Evolutionary conservation across 2,329 filamentous ascomycete species (phyloP).

Genomic region (Exophiala spinifera): DNA sequence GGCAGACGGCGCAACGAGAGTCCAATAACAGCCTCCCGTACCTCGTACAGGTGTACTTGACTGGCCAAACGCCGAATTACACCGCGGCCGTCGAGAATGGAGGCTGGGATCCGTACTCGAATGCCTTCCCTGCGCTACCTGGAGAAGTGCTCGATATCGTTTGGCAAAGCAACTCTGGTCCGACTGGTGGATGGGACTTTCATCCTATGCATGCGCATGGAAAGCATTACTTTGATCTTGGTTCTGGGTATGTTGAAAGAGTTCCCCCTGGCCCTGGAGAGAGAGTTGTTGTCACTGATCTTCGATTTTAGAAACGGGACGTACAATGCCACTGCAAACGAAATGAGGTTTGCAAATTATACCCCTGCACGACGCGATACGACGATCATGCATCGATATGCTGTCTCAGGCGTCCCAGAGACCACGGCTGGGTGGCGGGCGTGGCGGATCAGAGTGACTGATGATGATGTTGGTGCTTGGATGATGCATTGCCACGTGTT

Average conservation of each 20-base stretch:
- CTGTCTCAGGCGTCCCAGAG: slow-evolving; percentile 38
- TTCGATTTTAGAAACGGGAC: slow-evolving; percentile 35
- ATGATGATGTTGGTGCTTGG: slow-evolving; percentile 47
- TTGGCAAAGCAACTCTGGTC: slow-evolving; percentile 38
- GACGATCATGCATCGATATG: slow-evolving; percentile 57
- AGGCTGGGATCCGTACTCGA: slow-evolving; percentile 42
- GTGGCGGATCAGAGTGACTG: slow-evolving; percentile 55
- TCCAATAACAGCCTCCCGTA: slow-evolving; percentile 37
- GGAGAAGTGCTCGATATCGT: slow-evolving; percentile 49
- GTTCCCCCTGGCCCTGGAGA: not conserved
- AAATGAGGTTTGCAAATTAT: slow-evolving; percentile 36
- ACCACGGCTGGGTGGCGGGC: slow-evolving; percentile 57
- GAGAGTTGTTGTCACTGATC: not conserved
- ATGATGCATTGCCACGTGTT: slow-evolving; percentile 51
- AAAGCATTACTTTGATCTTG: slow-evolving; percentile 46
- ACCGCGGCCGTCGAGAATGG: slow-evolving; percentile 39
- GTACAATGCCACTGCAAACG: slow-evolving; percentile 44
- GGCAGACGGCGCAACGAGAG: slow-evolving; percentile 40
- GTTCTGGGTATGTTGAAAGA: slow-evolving; percentile 35
- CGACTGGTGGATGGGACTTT: slow-evolving; percentile 34
- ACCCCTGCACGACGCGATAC: slow-evolving; percentile 46
- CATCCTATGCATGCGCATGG: slow-evolving; percentile 51
- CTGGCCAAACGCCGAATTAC: slow-evolving; percentile 41
- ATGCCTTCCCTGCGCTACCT: slow-evolving; percentile 38
- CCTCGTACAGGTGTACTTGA: slow-evolving; percentile 46